phyloP scores from a whole-genome alignment of 257 asterid species.

The Cinchona pubescens region DNA sequence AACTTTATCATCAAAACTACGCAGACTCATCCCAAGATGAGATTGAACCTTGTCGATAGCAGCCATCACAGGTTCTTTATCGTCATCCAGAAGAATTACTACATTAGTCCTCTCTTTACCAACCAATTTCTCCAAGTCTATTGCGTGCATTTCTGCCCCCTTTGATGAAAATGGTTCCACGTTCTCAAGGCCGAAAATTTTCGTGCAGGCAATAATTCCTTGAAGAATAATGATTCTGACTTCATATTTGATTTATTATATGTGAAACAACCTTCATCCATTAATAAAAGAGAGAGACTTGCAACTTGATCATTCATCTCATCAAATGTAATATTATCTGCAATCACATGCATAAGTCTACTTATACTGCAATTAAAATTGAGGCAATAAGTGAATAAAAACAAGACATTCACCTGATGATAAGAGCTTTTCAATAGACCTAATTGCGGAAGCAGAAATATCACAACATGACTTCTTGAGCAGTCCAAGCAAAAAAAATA shows the following conservation, averaged over 20 bases:
- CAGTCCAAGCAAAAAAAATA: conserved; percentile 63
- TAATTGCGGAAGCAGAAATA: conserved; percentile 52
- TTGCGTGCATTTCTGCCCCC: conserved; percentile 30
- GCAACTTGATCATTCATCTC: conserved; percentile 59
- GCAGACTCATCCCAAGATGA: conserved; percentile 29
- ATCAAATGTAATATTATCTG: conserved; percentile 64
- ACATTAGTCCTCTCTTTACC: conserved; percentile 36
- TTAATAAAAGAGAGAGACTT: conserved; percentile 61
- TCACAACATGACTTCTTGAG: conserved; percentile 52
- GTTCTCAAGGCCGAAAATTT: conserved; percentile 30
- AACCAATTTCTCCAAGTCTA: conserved; percentile 30
- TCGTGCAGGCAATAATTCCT: conserved; percentile 28
- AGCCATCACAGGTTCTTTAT: conserved; percentile 50
- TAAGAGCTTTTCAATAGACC: conserved; percentile 63
- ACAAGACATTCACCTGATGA: conserved; percentile 53
- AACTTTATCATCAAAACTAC: conserved; percentile 26
- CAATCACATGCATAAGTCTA: conserved; percentile 21
- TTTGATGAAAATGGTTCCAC: conserved; percentile 28
- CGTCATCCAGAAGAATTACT: conserved; percentile 66
- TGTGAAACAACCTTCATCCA: conserved; percentile 36
- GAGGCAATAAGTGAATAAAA: conserved; percentile 20
- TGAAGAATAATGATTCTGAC: conserved; percentile 30
- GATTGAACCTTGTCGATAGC: conserved; percentile 24
- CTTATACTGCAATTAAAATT: conserved; percentile 7
- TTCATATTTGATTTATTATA: conserved; percentile 22